Evolutionary conservation across 768 basidiomycete species (phyloP).

Genomic region (Termitomyces bulborhizus): DNA sequence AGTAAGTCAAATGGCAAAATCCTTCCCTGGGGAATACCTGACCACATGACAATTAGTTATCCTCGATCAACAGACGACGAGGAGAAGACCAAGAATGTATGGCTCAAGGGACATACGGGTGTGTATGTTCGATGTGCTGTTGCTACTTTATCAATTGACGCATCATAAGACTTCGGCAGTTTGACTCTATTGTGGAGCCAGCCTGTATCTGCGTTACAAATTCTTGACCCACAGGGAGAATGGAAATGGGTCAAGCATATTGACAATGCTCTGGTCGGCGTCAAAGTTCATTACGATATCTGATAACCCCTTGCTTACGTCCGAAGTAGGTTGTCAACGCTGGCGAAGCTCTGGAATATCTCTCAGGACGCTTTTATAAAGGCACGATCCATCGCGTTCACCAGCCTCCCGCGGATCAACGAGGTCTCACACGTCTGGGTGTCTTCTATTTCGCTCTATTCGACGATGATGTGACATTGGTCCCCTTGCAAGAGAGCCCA

Average conservation of each 20-base stretch:
- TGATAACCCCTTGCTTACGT: background rate
- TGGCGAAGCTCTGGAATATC: constrained; percentile 42
- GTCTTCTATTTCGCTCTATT: constrained; percentile 41
- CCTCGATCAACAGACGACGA: constrained; percentile 38
- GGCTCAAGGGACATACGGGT: constrained; percentile 49
- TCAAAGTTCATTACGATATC: background rate
- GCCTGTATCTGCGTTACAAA: constrained; percentile 41
- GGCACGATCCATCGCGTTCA: constrained; percentile 44
- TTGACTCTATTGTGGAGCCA: constrained; percentile 44
- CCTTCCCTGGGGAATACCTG: no score
- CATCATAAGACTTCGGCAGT: constrained; percentile 34
- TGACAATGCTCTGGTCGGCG: constrained; percentile 36
- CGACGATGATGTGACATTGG: constrained; percentile 37
- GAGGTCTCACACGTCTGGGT: constrained; percentile 35
- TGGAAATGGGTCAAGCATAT: constrained; percentile 47
- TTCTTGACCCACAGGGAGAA: constrained; percentile 30
- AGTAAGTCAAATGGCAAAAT: constrained; percentile 23
- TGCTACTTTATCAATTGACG: background rate
- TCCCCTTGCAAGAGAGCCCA: constrained; percentile 34
- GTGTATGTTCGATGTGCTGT: background rate
- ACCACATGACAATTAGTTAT: constrained; percentile 21
- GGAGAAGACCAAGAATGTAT: constrained; percentile 35
- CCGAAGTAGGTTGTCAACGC: constrained; percentile 33
- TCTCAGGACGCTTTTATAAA: constrained; percentile 42
- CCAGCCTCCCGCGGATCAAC: constrained; percentile 44